These are phyloP conservation scores for Pelargonium citronellum DNA, from an alignment of 441 rosid species.

Conservation along the genomic window DNA sequence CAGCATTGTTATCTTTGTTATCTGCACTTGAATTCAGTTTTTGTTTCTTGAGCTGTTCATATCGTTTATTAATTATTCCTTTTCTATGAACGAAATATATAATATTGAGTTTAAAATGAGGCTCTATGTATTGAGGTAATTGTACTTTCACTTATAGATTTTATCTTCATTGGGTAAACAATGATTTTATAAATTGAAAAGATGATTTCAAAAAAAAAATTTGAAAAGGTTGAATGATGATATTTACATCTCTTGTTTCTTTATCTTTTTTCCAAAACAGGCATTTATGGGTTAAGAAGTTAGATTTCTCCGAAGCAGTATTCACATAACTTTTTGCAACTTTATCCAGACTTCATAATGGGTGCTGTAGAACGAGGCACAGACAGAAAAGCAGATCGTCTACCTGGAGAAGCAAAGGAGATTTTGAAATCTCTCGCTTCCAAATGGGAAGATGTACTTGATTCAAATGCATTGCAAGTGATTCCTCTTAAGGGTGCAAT, in stretches of 20 bases:
- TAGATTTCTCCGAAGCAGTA: neutral
- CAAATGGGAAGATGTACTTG: slow-evolving; percentile 70
- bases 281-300: neutral
- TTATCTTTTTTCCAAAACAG: neutral
- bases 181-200: neutral
- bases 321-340: neutral
- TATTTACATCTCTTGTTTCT: neutral
- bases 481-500: slow-evolving; percentile 67
- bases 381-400: slow-evolving; percentile 28
- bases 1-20: neutral
- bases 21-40: neutral
- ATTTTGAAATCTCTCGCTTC: slow-evolving; percentile 63
- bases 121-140: neutral
- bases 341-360: slow-evolving; percentile 24
- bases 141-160: neutral
- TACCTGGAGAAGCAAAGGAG: slow-evolving; percentile 64
- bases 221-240: neutral
- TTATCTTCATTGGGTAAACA: neutral
- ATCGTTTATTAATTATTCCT: neutral
- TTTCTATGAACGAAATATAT: neutral
- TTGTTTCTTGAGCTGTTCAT: neutral
- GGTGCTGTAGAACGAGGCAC: slow-evolving; percentile 30
- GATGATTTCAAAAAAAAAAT: no score
- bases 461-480: slow-evolving; percentile 52
- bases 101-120: neutral